These are phyloP conservation scores for Trichoderma sp. DNA, from an alignment of 2,329 filamentous ascomycete genomes.

Conservation along the genomic window DNA sequence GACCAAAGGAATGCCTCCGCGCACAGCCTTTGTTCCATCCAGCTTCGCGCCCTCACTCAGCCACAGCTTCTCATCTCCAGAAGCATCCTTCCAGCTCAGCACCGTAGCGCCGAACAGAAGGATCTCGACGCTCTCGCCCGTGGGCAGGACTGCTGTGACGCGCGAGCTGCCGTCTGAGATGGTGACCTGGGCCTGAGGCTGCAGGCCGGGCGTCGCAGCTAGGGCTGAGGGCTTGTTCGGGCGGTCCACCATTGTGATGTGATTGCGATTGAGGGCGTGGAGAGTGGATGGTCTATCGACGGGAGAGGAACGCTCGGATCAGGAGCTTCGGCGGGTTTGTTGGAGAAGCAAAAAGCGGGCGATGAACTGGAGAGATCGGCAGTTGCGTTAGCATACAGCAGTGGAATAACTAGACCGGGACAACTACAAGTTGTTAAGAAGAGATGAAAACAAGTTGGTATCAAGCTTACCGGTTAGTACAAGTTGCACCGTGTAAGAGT, in stretches of 20 bases:
- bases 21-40: conserved; percentile 84
- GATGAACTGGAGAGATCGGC: neutral
- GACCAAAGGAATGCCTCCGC: conserved; percentile 87
- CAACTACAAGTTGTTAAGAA: neutral
- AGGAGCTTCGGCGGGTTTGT: neutral
- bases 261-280: neutral
- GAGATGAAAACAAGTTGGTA: neutral
- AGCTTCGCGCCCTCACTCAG: conserved; percentile 75
- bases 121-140: conserved; percentile 81
- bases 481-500: neutral
- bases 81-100: conserved; percentile 83
- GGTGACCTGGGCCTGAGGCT: conserved; percentile 73
- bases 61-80: conserved; percentile 80
- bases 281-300: neutral
- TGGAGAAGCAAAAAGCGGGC: neutral
- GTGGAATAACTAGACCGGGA: neutral
- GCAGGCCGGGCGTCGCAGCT: conserved; percentile 68
- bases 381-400: neutral
- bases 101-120: conserved; percentile 92
- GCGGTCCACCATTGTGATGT: conserved; percentile 67
- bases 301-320: neutral
- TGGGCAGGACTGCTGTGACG: conserved; percentile 76
- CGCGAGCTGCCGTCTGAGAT: conserved; percentile 68
- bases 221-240: conserved; percentile 78
- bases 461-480: neutral